These are phyloP conservation scores for Bruguiera hainesii DNA, from an alignment of 441 rosid genomes.

Conservation along the genomic window DNA sequence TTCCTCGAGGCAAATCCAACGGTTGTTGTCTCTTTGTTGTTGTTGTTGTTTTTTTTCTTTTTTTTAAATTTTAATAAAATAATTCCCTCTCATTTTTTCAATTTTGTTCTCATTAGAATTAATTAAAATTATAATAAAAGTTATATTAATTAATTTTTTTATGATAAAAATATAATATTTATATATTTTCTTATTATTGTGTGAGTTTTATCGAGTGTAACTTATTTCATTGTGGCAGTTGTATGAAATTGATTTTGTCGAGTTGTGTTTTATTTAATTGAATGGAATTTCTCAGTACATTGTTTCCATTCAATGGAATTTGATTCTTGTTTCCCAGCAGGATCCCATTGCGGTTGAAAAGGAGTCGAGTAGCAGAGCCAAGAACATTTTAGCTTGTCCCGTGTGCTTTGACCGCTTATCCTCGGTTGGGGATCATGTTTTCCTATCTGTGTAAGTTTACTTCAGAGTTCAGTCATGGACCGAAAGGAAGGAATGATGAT, in stretches of 20 bases:
- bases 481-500: not conserved
- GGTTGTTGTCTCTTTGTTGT: constrained; percentile 18
- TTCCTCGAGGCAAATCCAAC: constrained; percentile 36
- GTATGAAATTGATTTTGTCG: too few species aligned
- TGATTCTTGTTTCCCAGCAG: constrained; percentile 19
- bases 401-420: constrained; percentile 52
- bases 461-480: not conserved
- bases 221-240: too few species aligned
- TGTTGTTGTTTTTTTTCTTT: not conserved
- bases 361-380: constrained; percentile 20
- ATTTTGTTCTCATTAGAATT: not conserved
- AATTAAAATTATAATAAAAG: too few species aligned
- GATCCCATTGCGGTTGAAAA: constrained; percentile 33
- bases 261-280: too few species aligned
- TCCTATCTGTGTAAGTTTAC: constrained; percentile 42
- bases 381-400: constrained; percentile 62
- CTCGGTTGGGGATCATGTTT: constrained; percentile 23
- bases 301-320: too few species aligned
- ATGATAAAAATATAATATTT: too few species aligned
- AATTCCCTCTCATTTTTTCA: not conserved
- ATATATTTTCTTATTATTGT: too few species aligned
- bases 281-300: too few species aligned
- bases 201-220: too few species aligned
- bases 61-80: not conserved
- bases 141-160: too few species aligned